Evolutionary conservation across 805 yeast species (phyloP).

Genomic region (Yamadazyma phyllophila): DNA sequence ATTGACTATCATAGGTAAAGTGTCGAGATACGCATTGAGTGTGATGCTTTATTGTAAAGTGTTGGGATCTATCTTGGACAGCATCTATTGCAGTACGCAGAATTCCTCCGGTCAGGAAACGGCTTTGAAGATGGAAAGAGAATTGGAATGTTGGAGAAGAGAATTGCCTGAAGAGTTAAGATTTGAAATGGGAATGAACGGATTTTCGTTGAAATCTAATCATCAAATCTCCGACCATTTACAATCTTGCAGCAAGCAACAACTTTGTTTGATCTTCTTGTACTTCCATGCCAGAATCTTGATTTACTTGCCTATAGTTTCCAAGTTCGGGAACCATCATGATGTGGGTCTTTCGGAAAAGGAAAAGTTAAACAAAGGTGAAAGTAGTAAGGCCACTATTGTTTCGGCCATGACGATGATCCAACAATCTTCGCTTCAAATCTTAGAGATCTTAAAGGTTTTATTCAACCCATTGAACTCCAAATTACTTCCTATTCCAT

Average conservation of each 20-base stretch:
- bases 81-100: slow-evolving; percentile 62
- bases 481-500: slow-evolving; percentile 59
- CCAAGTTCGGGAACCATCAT: slow-evolving; percentile 40
- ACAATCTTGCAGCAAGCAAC: slow-evolving; percentile 40
- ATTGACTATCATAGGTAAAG: slow-evolving; percentile 68
- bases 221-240: slow-evolving; percentile 20
- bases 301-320: slow-evolving; percentile 41
- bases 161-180: slow-evolving; percentile 60
- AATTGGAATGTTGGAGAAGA: slow-evolving; percentile 75
- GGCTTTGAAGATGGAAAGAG: slow-evolving; percentile 47
- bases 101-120: slow-evolving; percentile 21
- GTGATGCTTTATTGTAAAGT: slow-evolving; percentile 70
- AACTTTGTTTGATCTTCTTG: slow-evolving; percentile 49
- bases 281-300: slow-evolving; percentile 44
- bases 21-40: slow-evolving; percentile 58
- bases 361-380: slow-evolving; percentile 39
- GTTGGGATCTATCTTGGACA: slow-evolving; percentile 69
- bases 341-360: slow-evolving; percentile 41
- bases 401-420: slow-evolving; percentile 61
- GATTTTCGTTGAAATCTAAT: slow-evolving; percentile 39
- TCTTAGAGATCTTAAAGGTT: slow-evolving; percentile 50
- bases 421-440: slow-evolving; percentile 66
- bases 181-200: slow-evolving; percentile 64
- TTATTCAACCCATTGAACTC: slow-evolving; percentile 36
- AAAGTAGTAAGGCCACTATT: slow-evolving; percentile 24